Evolutionary conservation across 192 early-diverging fungal species (phyloP).

Genomic region (Podila verticillata): DNA sequence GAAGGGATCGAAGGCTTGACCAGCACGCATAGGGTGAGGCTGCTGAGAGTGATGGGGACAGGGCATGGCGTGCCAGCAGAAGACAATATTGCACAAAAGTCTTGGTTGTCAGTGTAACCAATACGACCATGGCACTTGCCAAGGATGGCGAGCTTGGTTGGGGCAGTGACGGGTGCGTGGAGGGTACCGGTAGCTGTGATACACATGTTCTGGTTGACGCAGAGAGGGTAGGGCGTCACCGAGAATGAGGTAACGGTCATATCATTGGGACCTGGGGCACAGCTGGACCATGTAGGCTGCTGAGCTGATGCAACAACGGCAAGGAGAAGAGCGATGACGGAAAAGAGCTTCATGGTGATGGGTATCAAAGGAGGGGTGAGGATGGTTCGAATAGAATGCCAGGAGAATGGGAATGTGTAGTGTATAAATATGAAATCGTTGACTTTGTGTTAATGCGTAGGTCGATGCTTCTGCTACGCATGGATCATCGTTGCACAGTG

Average conservation of each 20-base stretch:
- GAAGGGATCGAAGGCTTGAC: not conserved
- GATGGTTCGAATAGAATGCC: no score
- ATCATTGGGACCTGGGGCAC: constrained; percentile 52
- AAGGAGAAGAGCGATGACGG: not conserved
- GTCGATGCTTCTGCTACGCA: no score
- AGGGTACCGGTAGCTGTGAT: constrained; percentile 26
- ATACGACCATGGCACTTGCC: not conserved
- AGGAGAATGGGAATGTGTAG: no score
- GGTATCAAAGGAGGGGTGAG: no score
- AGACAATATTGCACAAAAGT: not conserved
- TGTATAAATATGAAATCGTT: no score
- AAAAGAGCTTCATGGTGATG: not conserved
- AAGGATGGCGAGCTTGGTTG: not conserved
- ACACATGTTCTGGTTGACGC: constrained; percentile 25
- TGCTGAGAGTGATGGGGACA: not conserved
- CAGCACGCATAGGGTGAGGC: not conserved
- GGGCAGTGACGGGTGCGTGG: constrained; percentile 9
- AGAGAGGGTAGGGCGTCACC: constrained; percentile 39
- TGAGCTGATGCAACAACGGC: not conserved
- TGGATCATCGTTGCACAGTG: no score
- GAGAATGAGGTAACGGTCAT: constrained; percentile 54
- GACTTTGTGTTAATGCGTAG: no score
- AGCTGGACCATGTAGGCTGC: not conserved
- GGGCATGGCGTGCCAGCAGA: not conserved
- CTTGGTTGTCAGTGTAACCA: not conserved